Base-by-base conservation (phyloP, 352 stramenopile genomes). In the Phytopythium kandeliae region DNA sequence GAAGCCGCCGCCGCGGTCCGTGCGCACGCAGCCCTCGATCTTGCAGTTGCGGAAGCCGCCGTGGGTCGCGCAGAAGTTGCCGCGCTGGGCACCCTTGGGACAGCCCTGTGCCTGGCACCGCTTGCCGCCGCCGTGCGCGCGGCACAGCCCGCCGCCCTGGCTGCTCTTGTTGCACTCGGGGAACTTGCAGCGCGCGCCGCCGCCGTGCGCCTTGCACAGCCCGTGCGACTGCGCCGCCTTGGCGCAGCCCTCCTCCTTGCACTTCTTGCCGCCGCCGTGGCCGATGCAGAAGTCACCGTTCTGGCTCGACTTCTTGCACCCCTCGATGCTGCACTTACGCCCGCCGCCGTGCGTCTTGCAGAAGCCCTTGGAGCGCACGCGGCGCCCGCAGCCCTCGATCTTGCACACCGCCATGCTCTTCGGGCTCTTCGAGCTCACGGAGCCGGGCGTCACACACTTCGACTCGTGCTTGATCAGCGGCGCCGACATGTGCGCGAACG, bases 231-330 rank as follows among this genome's bases (percentile, higher is more conserved):
- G 84, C 0, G 84, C 82, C 15, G 84, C 83, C 68, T 95, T 95
- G 41, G 79, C 73, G 56, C 84, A 95, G 4, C 69, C 76, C 1
- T 80, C 76, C 26, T 91, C 68, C 60, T 90, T 92, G 66, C 84
- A 94, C 60, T 92, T 92, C 62, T 91, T 91, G 54, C 84, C 84
- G 26, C 84, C 84, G 41, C 84, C 84, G 63, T 95, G 84, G 48
- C 78, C 82, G 26, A 92, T 95, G 65, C 84, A 95, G 36, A 90
- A 92, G 59, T 91, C 79, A 28, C 83, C 80, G 63, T 90, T 90
- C 63, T 93, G 83, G 51, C 74, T 88, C 57, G 75, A 88, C 66
- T 93, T 93, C 53, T 87, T 88, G 67, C 83, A 95, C 24, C 84
- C 84, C 22, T 88, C 77, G 40, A 91, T 92, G 52, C 71, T 86